These are phyloP conservation scores for rapeseed (Brassica napus) DNA, from an alignment of 345 rosid species.

Conservation along the genomic window Da-Ae NC_063434.1:2706001-2706500, in stretches of 20 bases:
- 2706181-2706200: conserved; percentile 14
- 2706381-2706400: conserved; percentile 5
- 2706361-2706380: conserved; percentile 17
- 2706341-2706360: conserved; percentile 7
- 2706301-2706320: conserved; percentile 5
- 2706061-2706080: background rate
- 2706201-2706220: background rate
- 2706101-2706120: conserved; percentile 3
- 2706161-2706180: background rate
- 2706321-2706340: conserved; percentile 9
- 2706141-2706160: conserved; percentile 12
- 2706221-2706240: conserved; percentile 15
- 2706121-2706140: background rate
- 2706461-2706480: conserved; percentile 78
- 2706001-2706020: background rate
- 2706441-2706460: conserved; percentile 95
- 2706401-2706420: conserved; percentile 15
- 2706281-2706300: conserved; percentile 18
- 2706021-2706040: background rate
- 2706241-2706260: conserved; percentile 5
- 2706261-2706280: conserved; percentile 9
- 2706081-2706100: background rate
- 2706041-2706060: background rate
- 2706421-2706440: conserved; percentile 15
- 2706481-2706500: conserved; percentile 72